Evolutionary conservation across 1,139 yeast species (phyloP).

Genomic region (Kluyveromyces sp.): DNA sequence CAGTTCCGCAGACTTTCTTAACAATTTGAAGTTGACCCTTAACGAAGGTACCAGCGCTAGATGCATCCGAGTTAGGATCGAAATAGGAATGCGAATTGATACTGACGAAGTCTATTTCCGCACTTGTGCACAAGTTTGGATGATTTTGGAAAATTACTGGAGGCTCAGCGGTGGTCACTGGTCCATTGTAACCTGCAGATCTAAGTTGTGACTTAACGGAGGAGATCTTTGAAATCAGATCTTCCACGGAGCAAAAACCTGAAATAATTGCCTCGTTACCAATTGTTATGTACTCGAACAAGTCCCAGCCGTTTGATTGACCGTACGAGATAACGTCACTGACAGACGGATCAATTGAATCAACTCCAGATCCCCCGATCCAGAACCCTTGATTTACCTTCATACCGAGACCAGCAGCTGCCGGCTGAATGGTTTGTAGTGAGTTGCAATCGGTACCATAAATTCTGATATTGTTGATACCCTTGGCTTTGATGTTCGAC

Average conservation of each 20-base stretch:
- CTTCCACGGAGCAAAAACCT: conserved; percentile 50
- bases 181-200: conserved; percentile 71
- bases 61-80: conserved; percentile 53
- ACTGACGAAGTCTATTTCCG: conserved; percentile 73
- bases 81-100: conserved; percentile 85
- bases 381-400: conserved; percentile 82
- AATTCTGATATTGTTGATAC: conserved; percentile 59
- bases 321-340: conserved; percentile 44
- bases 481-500: conserved; percentile 47
- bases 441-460: conserved; percentile 85
- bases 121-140: conserved; percentile 60
- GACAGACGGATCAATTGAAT: conserved; percentile 59
- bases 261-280: conserved; percentile 82
- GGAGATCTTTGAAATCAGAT: conserved; percentile 55
- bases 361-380: conserved; percentile 57
- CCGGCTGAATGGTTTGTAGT: conserved; percentile 57
- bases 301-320: conserved; percentile 54
- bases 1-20: conserved; percentile 44
- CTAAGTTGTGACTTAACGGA: conserved; percentile 52
- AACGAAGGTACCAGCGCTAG: conserved; percentile 65
- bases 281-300: conserved; percentile 66
- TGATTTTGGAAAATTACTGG: conserved; percentile 61
- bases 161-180: conserved; percentile 79
- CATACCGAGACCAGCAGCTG: conserved; percentile 53
- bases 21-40: conserved; percentile 52